These are phyloP conservation scores for Alternaria sp. DNA, from an alignment of 2,329 filamentous ascomycete genomes.

Conservation along the genomic window DNA sequence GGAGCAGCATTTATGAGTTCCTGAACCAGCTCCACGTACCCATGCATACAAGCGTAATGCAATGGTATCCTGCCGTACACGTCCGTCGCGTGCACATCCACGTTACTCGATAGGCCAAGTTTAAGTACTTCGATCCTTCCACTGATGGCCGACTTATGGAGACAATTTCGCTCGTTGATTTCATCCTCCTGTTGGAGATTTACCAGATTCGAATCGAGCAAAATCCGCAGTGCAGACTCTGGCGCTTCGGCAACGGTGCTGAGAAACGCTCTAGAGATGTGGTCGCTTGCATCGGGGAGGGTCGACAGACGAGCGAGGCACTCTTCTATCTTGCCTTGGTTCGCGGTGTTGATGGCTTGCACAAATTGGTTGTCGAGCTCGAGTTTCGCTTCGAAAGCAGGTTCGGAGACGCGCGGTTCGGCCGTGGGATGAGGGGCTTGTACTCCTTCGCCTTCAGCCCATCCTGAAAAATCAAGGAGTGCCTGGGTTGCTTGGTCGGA, in stretches of 20 bases:
- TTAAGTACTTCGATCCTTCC: slow-evolving; percentile 80
- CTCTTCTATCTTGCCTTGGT: slow-evolving; percentile 77
- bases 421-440: slow-evolving; percentile 60
- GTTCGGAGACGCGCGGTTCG: slow-evolving; percentile 40
- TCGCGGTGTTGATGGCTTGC: slow-evolving; percentile 84
- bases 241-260: slow-evolving; percentile 87
- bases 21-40: slow-evolving; percentile 81
- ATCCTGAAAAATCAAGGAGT: slow-evolving; percentile 90
- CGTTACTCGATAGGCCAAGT: slow-evolving; percentile 74
- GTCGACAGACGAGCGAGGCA: slow-evolving; percentile 74
- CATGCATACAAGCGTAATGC: slow-evolving; percentile 97
- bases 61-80: slow-evolving; percentile 93
- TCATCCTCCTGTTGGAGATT: slow-evolving; percentile 95
- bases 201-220: slow-evolving; percentile 81
- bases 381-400: slow-evolving; percentile 72
- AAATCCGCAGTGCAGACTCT: slow-evolving; percentile 73
- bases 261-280: slow-evolving; percentile 88
- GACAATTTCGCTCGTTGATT: slow-evolving; percentile 95
- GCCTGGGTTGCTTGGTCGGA: slow-evolving; percentile 98
- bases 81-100: slow-evolving; percentile 81
- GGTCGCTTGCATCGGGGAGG: slow-evolving; percentile 69
- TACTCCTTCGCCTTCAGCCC: slow-evolving; percentile 95
- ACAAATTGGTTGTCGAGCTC: slow-evolving; percentile 89
- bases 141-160: slow-evolving; percentile 96
- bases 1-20: slow-evolving; percentile 72